These are phyloP conservation scores for Bullera alba DNA, from an alignment of 768 basidiomycete genomes.

Conservation along the genomic window DNA sequence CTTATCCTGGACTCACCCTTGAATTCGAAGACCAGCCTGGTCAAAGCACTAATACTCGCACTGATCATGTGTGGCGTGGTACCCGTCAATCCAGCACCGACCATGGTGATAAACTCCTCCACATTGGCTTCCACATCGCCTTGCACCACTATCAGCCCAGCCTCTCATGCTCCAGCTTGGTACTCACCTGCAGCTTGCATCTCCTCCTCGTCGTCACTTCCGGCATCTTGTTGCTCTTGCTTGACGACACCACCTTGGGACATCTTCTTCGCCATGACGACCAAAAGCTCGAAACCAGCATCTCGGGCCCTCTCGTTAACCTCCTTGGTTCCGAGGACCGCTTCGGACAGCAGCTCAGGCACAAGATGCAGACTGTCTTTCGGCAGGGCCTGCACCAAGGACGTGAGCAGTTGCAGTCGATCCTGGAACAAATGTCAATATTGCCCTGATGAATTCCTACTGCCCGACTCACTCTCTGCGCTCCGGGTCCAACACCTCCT, in stretches of 20 bases:
- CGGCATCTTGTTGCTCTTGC: conserved; percentile 58
- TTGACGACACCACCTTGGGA: conserved; percentile 73
- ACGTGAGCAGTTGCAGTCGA: conserved; percentile 66
- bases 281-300: conserved; percentile 81
- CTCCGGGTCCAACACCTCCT: conserved; percentile 65
- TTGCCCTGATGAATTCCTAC: not conserved
- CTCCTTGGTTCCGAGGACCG: conserved; percentile 91
- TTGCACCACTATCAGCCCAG: conserved; percentile 47
- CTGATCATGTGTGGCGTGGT: conserved; percentile 97
- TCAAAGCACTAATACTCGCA: conserved; percentile 88
- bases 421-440: conserved; percentile 54
- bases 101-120: conserved; percentile 93
- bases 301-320: conserved; percentile 84
- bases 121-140: conserved; percentile 55
- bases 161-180: not conserved
- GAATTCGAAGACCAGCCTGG: conserved; percentile 91
- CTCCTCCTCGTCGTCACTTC: conserved; percentile 52
- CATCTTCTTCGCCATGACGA: conserved; percentile 92
- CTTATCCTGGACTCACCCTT: conserved; percentile 56
- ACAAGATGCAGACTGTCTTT: conserved; percentile 70
- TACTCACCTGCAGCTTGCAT: conserved; percentile 7
- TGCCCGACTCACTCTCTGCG: conserved; percentile 71
- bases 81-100: conserved; percentile 87
- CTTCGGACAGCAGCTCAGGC: conserved; percentile 84
- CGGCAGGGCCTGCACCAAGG: conserved; percentile 63